Evolutionary conservation across 768 basidiomycete genomes (phyloP).

Genomic region (Lentinula sp.): DNA sequence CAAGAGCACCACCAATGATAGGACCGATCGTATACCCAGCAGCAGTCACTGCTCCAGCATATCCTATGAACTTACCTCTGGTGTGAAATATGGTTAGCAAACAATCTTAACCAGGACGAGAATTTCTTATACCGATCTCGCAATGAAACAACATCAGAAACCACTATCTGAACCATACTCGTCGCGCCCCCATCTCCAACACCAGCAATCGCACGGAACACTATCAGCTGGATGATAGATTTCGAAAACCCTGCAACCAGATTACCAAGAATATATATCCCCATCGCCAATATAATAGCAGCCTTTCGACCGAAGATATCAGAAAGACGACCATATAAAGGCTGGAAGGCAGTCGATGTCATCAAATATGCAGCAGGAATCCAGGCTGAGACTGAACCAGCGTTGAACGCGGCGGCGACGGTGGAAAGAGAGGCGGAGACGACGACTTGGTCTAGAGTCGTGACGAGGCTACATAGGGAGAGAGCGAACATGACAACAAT

Average conservation of each 20-base stretch:
- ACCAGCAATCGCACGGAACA: constrained; percentile 64
- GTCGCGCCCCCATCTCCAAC: constrained; percentile 68
- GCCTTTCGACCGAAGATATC: constrained; percentile 66
- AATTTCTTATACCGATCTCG: constrained; percentile 45
- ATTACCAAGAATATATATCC: constrained; percentile 59
- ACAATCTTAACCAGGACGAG: not conserved
- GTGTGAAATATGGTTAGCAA: not conserved
- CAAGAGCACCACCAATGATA: constrained; percentile 58
- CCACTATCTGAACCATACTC: constrained; percentile 65
- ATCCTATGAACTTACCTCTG: constrained; percentile 75
- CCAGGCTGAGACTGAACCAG: constrained; percentile 61
- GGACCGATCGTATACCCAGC: constrained; percentile 65
- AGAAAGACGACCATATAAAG: constrained; percentile 54
- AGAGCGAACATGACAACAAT: constrained; percentile 58
- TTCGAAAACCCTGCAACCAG: constrained; percentile 59
- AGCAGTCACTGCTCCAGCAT: constrained; percentile 51
- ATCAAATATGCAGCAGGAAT: constrained; percentile 69
- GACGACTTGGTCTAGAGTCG: constrained; percentile 48
- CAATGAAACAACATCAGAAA: constrained; percentile 69
- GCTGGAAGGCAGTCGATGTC: constrained; percentile 54
- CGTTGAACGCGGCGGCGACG: constrained; percentile 60
- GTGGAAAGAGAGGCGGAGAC: constrained; percentile 70
- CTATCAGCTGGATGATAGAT: constrained; percentile 60
- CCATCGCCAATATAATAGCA: constrained; percentile 46
- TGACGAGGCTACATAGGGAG: constrained; percentile 54